Base-by-base conservation (phyloP, 176 grass and related monocot genomes). In the Cenchrus purpureus region DNA sequence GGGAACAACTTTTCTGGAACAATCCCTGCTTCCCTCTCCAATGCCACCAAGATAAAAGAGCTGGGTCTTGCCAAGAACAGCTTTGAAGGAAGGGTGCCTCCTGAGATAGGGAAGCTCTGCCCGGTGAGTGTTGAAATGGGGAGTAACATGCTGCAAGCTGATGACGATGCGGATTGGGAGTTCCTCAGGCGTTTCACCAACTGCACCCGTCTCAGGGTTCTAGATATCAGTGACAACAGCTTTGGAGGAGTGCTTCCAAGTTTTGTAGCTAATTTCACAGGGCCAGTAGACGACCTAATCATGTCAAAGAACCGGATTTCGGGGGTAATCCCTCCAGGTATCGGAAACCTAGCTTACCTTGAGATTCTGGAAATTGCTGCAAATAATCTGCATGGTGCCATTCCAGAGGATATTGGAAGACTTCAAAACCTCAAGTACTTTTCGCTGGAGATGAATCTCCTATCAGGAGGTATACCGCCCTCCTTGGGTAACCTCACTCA, bases 401-500 rank as follows among this genome's bases (percentile, higher is more conserved):
- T 87, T 78, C 91, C 81, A 68, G 42, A 16, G 1, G 51, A 64
- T 16, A 87, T 90, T 10, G 84, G 70, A 40, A 84, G 44, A 22
- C 81, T 90, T 12, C 6, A 5, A 1, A 89, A 87, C 9, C 53
- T 92, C 20, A 15, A 49, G 1, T 0, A 0, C 1, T 22, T 90
- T 16, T 17, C 1, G 4, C 62, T 90, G 6, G 1, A 66, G 2
- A 0, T 1, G 13, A 90, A 92, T 50, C 25, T 3, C 1, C 14
- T 92, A 2, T 82, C 84, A 16, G 84, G 84, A 65, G 11, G 22
- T 50, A 84, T 87, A 84, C 87, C 87, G 2, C 13, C 52, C 2
- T 79, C 87, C 4, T 53, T 84, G 2, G 91, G 91, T 25, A 89
- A 92, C 81, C 75, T 92, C 51, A 85, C 87, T 16, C 29, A 53